Base-by-base conservation (phyloP, 495 filamentous ascomycete genomes). In the Xylaria curta region DNA sequence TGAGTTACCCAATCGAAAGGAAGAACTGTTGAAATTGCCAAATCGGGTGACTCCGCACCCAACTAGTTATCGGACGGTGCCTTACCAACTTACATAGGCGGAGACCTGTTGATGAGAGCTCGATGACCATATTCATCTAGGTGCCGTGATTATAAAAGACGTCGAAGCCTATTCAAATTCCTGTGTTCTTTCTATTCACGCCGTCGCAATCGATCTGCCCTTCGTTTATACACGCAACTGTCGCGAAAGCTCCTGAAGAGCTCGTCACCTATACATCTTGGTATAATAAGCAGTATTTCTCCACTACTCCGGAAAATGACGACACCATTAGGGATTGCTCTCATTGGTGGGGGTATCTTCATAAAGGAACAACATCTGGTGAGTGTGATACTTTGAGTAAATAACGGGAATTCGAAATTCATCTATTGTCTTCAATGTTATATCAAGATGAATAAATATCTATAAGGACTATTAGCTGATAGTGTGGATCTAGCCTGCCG, bases 311-410 rank as follows among this genome's bases (percentile, higher is more conserved):
- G 10, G 15, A 62, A 69, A 31, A 78, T 78, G 68, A 49, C 68
- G 69, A 83, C 79, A 76, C 77, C 80, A 75, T 82, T 89, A 63
- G 88, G 89, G 21, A 82, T 93, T 28, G 91, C 91, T 17, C 86
- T 93, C n/a, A 86, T 93, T 51, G 91, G 91, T 36, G 88, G 88
- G 73, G 91, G 91, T 78, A 85, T 83, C 76, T 83, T 84, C 59
- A 83, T 77, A 26, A 78, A 71, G 51, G 80, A 82, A 62, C 75
- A 83, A 59, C 85, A 88, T 69, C 75, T 85, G 31, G 80, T 83
- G 66, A 65, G 79, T 73, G 26, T 60, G 7, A 28, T 58, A 10
- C 38, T 58, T 17, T 31, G 28, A 31, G 28, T 3, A 31, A 31
- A 31, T 24, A 31, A 31, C 28, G 24, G 33, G 24, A n/a, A 5